A percentile compares a stretch with the other conserved stretches of the same genome.
These are phyloP conservation scores for Fusarium sp. DNA, from an alignment of 2,329 filamentous ascomycete species.

Conservation along the genomic window DNA sequence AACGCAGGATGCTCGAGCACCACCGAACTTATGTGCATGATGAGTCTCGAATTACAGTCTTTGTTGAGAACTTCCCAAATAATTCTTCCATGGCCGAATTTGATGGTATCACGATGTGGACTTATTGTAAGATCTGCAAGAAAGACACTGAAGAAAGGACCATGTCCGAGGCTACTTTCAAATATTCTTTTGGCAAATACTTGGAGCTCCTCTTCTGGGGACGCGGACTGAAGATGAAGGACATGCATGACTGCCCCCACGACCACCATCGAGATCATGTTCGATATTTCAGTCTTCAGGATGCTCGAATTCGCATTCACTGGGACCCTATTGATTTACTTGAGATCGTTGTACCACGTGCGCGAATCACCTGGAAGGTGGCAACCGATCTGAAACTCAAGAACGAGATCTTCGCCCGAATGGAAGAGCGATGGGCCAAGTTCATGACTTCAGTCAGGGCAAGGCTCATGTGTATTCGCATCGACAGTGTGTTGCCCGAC, in stretches of 20 bases:
- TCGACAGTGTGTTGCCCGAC: slow-evolving; percentile 89
- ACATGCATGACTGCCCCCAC: slow-evolving; percentile 80
- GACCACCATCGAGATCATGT: slow-evolving; percentile 94
- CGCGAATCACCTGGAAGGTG: slow-evolving; percentile 96
- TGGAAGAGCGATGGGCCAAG: slow-evolving; percentile 82
- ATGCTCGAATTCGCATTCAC: slow-evolving; percentile 87
- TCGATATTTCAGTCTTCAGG: slow-evolving; percentile 89
- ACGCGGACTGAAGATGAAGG: slow-evolving; percentile 78
- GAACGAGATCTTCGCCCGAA: slow-evolving; percentile 87
- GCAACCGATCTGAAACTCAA: slow-evolving; percentile 92
- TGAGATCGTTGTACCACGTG: slow-evolving; percentile 91
- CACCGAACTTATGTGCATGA: slow-evolving; percentile 98
- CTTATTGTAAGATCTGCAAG: slow-evolving; percentile 90
- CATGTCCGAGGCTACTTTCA: slow-evolving; percentile 96
- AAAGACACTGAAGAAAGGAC: slow-evolving; percentile 88
- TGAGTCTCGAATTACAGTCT: slow-evolving; percentile 90
- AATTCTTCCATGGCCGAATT: slow-evolving; percentile 56
- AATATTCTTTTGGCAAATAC: slow-evolving; percentile 98
- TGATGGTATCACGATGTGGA: slow-evolving; percentile 93
- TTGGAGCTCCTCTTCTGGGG: slow-evolving; percentile 98
- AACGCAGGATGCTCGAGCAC: slow-evolving; percentile 89
- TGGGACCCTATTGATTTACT: slow-evolving; percentile 93
- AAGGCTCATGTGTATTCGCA: slow-evolving; percentile 86
- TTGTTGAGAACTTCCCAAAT: slow-evolving; percentile 74
- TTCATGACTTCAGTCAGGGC: slow-evolving; percentile 91